Evolutionary conservation across 306 rosid species (phyloP).

Genomic region (Cucumis melo): DNA sequence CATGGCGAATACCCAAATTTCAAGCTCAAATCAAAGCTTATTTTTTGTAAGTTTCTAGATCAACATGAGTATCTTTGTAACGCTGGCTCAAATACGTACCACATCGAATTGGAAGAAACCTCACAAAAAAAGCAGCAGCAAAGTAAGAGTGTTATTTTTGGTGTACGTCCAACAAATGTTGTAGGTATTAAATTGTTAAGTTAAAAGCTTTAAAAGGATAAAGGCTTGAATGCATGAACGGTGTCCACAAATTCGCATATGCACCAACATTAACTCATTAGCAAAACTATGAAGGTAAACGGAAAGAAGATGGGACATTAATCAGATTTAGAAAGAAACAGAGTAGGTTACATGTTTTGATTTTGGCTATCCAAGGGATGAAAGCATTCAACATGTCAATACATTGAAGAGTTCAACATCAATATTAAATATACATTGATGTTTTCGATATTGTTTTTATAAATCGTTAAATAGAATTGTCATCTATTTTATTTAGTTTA

Average conservation of each 20-base stretch:
- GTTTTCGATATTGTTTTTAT: no score
- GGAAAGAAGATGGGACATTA: background rate
- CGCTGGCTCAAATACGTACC: constrained; percentile 49
- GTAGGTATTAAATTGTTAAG: background rate
- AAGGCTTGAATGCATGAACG: background rate
- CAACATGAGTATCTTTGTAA: constrained; percentile 53
- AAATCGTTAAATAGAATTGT: no score
- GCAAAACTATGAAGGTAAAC: background rate
- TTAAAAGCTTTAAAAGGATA: background rate
- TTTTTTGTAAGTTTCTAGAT: constrained; percentile 34
- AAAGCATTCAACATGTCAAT: no score
- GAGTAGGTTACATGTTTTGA: background rate
- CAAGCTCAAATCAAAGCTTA: background rate
- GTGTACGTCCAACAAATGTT: background rate
- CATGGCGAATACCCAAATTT: background rate
- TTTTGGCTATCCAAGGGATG: background rate
- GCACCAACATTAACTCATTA: background rate
- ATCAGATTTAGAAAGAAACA: background rate
- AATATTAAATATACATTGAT: no score
- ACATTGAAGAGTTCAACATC: no score
- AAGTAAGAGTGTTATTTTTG: background rate
- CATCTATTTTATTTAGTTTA: no score
- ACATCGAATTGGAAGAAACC: constrained; percentile 70
- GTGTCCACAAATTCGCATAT: background rate
- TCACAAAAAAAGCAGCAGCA: background rate